These are phyloP conservation scores for Patellifolia procumbens DNA, from an alignment of 179 eudicot genomes.

Conservation along the genomic window DNA sequence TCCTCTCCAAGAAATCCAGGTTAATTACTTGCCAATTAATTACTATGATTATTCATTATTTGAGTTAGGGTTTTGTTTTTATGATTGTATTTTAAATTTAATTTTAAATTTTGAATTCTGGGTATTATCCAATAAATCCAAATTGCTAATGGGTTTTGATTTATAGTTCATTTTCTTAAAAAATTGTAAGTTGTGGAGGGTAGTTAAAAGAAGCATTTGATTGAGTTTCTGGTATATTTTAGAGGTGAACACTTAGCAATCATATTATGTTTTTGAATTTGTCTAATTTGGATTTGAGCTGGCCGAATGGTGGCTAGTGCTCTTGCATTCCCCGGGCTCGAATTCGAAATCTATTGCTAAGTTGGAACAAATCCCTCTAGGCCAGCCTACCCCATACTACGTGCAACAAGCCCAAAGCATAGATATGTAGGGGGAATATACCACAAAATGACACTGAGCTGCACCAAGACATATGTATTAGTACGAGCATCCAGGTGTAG, in stretches of 20 bases:
- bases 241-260: neutral
- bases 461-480: too few species aligned
- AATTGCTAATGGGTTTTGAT: neutral
- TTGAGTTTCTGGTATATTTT: neutral
- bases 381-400: too few species aligned
- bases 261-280: neutral
- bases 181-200: neutral
- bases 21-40: neutral
- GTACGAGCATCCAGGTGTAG: too few species aligned
- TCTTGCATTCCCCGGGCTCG: too few species aligned
- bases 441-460: too few species aligned
- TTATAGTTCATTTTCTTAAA: too few species aligned
- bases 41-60: neutral
- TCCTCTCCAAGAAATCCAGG: conserved; percentile 93
- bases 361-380: too few species aligned
- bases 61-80: neutral
- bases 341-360: too few species aligned
- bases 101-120: neutral
- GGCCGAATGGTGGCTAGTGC: too few species aligned
- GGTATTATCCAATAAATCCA: neutral
- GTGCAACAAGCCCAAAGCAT: too few species aligned
- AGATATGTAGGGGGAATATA: too few species aligned
- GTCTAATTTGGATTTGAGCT: neutral
- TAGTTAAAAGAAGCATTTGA: neutral
- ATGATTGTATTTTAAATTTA: neutral